Percentiles rank a stretch among this genome's conserved stretches.
These are phyloP conservation scores for Arachis monticola DNA, from an alignment of 331 rosid genomes.

Conservation along the genomic window DNA sequence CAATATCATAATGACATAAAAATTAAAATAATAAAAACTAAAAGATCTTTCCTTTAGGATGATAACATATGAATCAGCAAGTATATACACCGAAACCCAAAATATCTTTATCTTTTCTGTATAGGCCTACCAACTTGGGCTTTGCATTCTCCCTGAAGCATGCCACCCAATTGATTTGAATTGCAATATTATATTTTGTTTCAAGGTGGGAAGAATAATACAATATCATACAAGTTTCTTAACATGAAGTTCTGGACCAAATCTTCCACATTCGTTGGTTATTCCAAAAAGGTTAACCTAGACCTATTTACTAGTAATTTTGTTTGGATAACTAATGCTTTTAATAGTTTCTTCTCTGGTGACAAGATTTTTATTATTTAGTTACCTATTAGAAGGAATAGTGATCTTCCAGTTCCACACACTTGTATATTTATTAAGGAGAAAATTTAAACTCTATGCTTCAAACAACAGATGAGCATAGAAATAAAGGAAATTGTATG, in stretches of 20 bases:
- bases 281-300: slow-evolving; percentile 12
- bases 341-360: neutral
- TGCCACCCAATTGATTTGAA: slow-evolving; percentile 17
- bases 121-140: slow-evolving; percentile 25
- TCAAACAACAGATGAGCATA: neutral
- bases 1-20: too few species aligned
- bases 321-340: neutral
- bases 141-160: slow-evolving; percentile 12
- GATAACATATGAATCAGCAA: slow-evolving; percentile 12
- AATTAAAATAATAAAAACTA: too few species aligned
- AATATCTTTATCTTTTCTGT: slow-evolving; percentile 26
- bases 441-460: neutral
- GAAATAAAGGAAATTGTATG: neutral
- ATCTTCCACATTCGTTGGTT: slow-evolving; percentile 11
- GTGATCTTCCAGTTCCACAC: slow-evolving; percentile 15
- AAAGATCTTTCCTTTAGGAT: too few species aligned
- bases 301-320: neutral
- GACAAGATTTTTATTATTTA: too few species aligned
- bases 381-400: neutral
- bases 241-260: neutral
- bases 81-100: neutral
- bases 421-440: neutral
- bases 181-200: neutral
- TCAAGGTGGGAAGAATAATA: slow-evolving; percentile 11
- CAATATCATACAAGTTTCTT: slow-evolving; percentile 7